Conservation (phyloP, 169 alveolate genomes). For the Eimeria sp. region DNA sequence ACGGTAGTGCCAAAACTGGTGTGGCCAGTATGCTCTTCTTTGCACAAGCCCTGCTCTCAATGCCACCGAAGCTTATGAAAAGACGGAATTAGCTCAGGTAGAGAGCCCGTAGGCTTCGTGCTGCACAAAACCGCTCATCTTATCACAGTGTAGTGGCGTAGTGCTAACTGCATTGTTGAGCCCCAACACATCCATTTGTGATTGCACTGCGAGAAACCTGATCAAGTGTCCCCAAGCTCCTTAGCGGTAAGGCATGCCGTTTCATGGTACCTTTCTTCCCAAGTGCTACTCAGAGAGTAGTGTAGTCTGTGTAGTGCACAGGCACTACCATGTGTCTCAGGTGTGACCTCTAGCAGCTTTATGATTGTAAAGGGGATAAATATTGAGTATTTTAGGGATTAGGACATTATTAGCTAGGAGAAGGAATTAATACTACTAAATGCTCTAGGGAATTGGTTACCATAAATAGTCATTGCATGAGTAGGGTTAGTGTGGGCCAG, state of each 20-base stretch:
- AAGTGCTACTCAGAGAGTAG: too few species aligned
- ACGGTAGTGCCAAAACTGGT: neutral
- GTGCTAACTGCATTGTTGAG: neutral
- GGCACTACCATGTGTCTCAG: too few species aligned
- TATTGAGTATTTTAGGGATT: too few species aligned
- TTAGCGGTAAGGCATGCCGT: neutral
- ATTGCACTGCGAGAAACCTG: neutral
- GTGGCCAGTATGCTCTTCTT: neutral
- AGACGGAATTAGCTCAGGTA: neutral
- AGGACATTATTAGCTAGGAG: too few species aligned
- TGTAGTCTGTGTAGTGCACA: too few species aligned
- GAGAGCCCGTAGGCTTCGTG: neutral
- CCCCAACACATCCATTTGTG: neutral
- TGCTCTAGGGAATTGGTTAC: too few species aligned
- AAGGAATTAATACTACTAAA: too few species aligned
- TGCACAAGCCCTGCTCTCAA: too few species aligned
- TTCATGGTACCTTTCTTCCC: neutral
- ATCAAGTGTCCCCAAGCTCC: neutral
- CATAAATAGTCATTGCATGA: too few species aligned
- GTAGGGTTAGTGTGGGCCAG: too few species aligned
- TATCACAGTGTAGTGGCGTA: neutral
- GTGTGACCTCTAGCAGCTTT: too few species aligned
- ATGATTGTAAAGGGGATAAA: too few species aligned
- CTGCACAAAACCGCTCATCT: neutral
- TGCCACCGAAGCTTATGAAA: neutral